Evolutionary conservation across 345 rosid species (phyloP), one percentile per base, ranked within the genome.

Genomic region (Eucalyptus erythrocorys): DNA sequence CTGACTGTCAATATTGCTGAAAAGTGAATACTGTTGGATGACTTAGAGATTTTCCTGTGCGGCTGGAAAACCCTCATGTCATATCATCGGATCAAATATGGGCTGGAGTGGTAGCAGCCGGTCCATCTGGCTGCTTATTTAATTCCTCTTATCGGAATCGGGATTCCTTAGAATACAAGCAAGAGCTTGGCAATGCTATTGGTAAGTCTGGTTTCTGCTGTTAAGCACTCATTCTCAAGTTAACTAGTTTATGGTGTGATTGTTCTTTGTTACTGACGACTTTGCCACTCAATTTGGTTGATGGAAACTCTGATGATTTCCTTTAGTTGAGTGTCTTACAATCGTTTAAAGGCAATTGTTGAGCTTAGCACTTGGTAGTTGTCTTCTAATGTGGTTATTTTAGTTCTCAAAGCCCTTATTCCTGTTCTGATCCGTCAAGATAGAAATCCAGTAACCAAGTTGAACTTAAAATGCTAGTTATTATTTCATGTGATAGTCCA

Each of bases 41-140:
- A 89, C 90, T 88, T 93, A 98, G 99, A 92, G 92, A 95, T 89
- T 98, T 98, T 95, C 99, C 99, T 64, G 81, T 98, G 90, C 96
- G 94, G 87, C 86, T 98, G 94, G 99, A 98, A 92, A 98, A 98
- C 91, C 99, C 99, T 92, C 99, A 98, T 92, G 99, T 96, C 88
- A 98, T 98, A 92, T 95, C 98, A 88, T 93, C 96, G 86, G 92
- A 94, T 91, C 99, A 98, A 93, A 91, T 98, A 87, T 97, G 98
- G 99, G 98, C 97, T 86, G 99, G 99, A 92, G 96, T 97, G 93
- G 96, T 98, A 82, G 91, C 96, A 87, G 89, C 89, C 92, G 99
- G 99, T 85, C 98, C 99, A 87, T 96, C 97, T 79, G 96, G 99
- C 88, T 91, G 91, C 89, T 43, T 91, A 86, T 94, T 98, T 87